phyloP scores from a whole-genome alignment of 495 filamentous ascomycete genomes.

The Hapsidospora chrysogenum region DNA sequence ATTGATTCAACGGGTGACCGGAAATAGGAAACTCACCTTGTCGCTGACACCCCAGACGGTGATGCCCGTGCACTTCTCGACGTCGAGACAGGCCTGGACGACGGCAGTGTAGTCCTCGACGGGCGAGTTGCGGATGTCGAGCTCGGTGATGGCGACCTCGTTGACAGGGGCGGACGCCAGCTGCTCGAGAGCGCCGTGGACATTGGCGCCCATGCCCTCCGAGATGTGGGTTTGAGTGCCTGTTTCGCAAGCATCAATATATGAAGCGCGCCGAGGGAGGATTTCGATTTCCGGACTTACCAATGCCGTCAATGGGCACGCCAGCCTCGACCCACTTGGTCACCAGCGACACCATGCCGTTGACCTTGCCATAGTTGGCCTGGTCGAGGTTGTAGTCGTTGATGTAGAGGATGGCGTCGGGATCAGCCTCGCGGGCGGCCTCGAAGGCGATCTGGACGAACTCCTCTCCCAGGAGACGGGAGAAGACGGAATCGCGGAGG shows the following conservation, averaged over 20 bases:
- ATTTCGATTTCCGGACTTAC: not conserved
- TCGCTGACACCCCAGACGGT: conserved; percentile 67
- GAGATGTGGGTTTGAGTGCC: conserved; percentile 45
- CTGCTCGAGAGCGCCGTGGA: conserved; percentile 34
- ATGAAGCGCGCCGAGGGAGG: not conserved
- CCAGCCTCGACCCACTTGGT: conserved; percentile 48
- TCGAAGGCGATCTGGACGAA: conserved; percentile 45
- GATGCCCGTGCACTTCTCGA: conserved; percentile 53
- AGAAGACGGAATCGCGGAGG: conserved; percentile 39
- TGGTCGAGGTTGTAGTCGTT: conserved; percentile 50
- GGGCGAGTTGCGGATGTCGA: conserved; percentile 44
- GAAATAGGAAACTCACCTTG: conserved; percentile 20
- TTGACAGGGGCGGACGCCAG: conserved; percentile 33
- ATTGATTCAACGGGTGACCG: not conserved
- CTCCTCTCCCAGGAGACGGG: conserved; percentile 37
- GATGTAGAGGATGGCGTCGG: conserved; percentile 45
- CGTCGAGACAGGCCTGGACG: conserved; percentile 44
- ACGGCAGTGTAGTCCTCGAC: conserved; percentile 44
- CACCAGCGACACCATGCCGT: conserved; percentile 47
- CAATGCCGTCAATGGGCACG: conserved; percentile 59
- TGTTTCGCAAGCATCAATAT: not conserved
- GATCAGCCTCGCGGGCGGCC: conserved; percentile 40
- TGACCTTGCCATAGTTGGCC: conserved; percentile 30
- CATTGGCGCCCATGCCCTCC: conserved; percentile 24
- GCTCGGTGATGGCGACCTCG: conserved; percentile 47